Evolutionary conservation across 176 grass and related monocot species (phyloP).

Genomic region (Eragrostis nindensis): DNA sequence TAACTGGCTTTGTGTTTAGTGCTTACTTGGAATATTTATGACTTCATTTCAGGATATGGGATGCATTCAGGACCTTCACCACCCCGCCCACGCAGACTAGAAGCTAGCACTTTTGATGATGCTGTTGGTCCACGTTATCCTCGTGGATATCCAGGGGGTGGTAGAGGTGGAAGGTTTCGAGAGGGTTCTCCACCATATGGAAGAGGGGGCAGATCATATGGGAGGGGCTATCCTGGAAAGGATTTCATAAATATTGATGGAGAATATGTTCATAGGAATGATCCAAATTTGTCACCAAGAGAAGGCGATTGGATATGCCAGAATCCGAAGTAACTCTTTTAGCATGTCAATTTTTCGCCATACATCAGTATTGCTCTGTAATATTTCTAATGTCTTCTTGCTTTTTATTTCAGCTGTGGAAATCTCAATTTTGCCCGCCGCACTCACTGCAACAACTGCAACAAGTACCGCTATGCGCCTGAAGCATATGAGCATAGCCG

Average conservation of each 20-base stretch:
- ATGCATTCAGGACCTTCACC: constrained; percentile 66
- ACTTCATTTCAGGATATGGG: constrained; percentile 66
- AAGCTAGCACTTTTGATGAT: constrained; percentile 52
- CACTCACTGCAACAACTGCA: constrained; percentile 92
- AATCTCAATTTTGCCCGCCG: constrained; percentile 97
- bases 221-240: constrained; percentile 61
- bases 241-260: constrained; percentile 59
- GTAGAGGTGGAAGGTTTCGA: constrained; percentile 75
- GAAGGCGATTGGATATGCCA: constrained; percentile 99
- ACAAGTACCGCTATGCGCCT: constrained; percentile 58
- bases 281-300: constrained; percentile 90
- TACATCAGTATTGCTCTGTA: neutral
- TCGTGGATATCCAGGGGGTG: constrained; percentile 64
- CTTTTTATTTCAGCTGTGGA: constrained; percentile 71
- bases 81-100: constrained; percentile 48
- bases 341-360: neutral
- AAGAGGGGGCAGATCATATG: constrained; percentile 66
- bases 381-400: constrained; percentile 34
- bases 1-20: constrained; percentile 16
- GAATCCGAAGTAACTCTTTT: constrained; percentile 50
- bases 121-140: constrained; percentile 47
- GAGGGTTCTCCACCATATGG: constrained; percentile 59
- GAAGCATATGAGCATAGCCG: constrained; percentile 47
- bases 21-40: constrained; percentile 37
- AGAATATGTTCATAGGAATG: constrained; percentile 91